Conservation (phyloP, 208 protist genomes). For the Strigomonas oncopelti region DNA sequence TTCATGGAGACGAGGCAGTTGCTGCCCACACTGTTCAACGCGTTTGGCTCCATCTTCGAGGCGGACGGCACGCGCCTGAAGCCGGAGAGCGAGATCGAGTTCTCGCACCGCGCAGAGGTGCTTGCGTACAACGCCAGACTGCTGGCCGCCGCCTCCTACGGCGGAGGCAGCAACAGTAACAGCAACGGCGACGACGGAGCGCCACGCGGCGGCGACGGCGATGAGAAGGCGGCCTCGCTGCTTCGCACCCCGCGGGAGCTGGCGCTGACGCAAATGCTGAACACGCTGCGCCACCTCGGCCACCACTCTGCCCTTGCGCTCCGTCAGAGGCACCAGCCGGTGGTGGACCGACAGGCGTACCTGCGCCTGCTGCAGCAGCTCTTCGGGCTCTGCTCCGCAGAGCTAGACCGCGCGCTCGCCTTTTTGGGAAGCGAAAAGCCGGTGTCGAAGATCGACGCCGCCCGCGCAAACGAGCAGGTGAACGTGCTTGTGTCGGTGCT, state of each 20-base stretch:
- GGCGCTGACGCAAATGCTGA: neutral
- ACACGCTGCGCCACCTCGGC: neutral
- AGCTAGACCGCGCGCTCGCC: neutral
- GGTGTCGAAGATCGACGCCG: too few relatives aligned
- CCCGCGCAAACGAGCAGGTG: too few relatives aligned
- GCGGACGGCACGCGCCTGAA: too few relatives aligned
- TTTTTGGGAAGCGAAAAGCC: neutral
- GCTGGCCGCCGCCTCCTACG: too few relatives aligned
- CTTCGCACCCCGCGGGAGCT: neutral
- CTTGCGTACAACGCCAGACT: too few relatives aligned
- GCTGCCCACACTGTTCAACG: too few relatives aligned
- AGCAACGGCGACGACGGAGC: neutral
- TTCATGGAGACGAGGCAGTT: too few relatives aligned
- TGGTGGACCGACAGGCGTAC: neutral
- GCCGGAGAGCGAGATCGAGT: too few relatives aligned
- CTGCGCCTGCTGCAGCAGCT: neutral
- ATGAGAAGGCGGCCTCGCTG: neutral
- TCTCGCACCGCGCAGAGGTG: too few relatives aligned
- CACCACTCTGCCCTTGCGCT: neutral
- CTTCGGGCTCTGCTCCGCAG: neutral
- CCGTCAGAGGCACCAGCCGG: neutral
- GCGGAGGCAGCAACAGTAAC: too few relatives aligned
- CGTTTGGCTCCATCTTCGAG: too few relatives aligned
- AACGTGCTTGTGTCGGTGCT: too few relatives aligned
- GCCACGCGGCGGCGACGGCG: neutral